These are phyloP conservation scores for Kwoniella europaea DNA, from an alignment of 768 basidiomycete genomes.

Conservation along the genomic window DNA sequence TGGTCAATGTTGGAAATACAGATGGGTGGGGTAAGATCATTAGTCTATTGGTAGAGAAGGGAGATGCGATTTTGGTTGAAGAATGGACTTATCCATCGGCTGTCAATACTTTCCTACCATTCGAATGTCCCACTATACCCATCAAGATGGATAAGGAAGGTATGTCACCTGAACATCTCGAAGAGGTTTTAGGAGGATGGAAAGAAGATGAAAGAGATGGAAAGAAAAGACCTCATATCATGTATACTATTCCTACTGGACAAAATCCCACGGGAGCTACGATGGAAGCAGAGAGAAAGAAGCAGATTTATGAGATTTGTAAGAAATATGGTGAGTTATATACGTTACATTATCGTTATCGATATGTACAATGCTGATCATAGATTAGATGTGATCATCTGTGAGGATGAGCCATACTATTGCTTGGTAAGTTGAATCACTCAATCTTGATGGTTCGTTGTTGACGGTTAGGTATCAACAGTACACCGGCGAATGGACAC, in stretches of 20 bases:
- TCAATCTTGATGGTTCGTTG: too few relatives aligned
- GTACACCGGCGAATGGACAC: slow-evolving; percentile 54
- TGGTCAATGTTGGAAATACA: slow-evolving; percentile 60
- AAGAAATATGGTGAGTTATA: slow-evolving; percentile 70
- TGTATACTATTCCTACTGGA: slow-evolving; percentile 70
- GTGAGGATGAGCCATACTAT: slow-evolving; percentile 84
- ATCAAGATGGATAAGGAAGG: slow-evolving; percentile 75
- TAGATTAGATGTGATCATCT: slow-evolving; percentile 70
- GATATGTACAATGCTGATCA: slow-evolving; percentile 5
- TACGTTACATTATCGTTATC: background rate
- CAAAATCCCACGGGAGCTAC: slow-evolving; percentile 84
- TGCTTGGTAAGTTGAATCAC: slow-evolving; percentile 59
- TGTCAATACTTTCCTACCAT: slow-evolving; percentile 46
- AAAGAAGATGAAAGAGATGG: slow-evolving; percentile 66
- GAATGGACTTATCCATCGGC: slow-evolving; percentile 75
- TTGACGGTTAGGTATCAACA: slow-evolving; percentile 4
- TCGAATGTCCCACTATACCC: slow-evolving; percentile 40
- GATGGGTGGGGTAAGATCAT: slow-evolving; percentile 67
- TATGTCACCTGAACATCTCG: slow-evolving; percentile 69
- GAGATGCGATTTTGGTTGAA: slow-evolving; percentile 60
- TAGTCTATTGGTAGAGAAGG: slow-evolving; percentile 63
- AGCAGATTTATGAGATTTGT: slow-evolving; percentile 79
- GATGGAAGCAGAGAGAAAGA: slow-evolving; percentile 69
- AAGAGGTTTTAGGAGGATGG: slow-evolving; percentile 70
- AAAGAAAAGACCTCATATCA: slow-evolving; percentile 63